A percentile compares a stretch with the other conserved stretches of the same genome.
phyloP scores from a whole-genome alignment of 2,329 filamentous ascomycete genomes.

The Microdochium trichocladiopsis region DNA sequence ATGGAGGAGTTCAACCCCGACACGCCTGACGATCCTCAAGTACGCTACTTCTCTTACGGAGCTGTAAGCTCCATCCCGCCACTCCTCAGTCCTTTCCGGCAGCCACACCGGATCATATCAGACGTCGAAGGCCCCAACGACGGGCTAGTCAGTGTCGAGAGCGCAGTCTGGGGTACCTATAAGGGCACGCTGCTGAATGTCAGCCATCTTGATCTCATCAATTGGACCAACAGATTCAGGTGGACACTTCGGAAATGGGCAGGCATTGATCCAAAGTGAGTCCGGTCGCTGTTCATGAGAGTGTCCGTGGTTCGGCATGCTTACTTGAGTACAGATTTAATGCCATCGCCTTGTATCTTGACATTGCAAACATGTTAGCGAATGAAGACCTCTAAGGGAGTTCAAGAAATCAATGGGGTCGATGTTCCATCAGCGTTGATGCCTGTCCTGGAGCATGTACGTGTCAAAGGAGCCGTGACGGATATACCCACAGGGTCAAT shows the following conservation, averaged over 20 bases:
- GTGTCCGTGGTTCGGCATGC: background rate
- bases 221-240: conserved; percentile 56
- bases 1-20: conserved; percentile 48
- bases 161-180: conserved; percentile 56
- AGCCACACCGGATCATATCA: conserved; percentile 42
- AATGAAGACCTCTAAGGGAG: conserved; percentile 1
- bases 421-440: too few relatives aligned
- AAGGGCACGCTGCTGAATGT: conserved; percentile 56
- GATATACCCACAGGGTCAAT: too few relatives aligned
- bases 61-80: conserved; percentile 44
- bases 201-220: conserved; percentile 59
- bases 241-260: conserved; percentile 47
- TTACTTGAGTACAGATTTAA: conserved; percentile 42
- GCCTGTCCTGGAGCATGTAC: too few relatives aligned
- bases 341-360: conserved; percentile 60
- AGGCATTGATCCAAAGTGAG: conserved; percentile 43
- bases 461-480: too few relatives aligned
- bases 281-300: conserved; percentile 14
- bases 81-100: conserved; percentile 58
- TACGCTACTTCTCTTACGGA: conserved; percentile 58
- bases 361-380: conserved; percentile 36
- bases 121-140: conserved; percentile 54
- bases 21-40: conserved; percentile 42
- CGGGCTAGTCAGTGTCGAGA: conserved; percentile 59
- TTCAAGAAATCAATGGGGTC: too few relatives aligned